These are phyloP conservation scores for Diaporthe nobilis DNA, from an alignment of 2,329 filamentous ascomycete species.

Conservation along the genomic window DNA sequence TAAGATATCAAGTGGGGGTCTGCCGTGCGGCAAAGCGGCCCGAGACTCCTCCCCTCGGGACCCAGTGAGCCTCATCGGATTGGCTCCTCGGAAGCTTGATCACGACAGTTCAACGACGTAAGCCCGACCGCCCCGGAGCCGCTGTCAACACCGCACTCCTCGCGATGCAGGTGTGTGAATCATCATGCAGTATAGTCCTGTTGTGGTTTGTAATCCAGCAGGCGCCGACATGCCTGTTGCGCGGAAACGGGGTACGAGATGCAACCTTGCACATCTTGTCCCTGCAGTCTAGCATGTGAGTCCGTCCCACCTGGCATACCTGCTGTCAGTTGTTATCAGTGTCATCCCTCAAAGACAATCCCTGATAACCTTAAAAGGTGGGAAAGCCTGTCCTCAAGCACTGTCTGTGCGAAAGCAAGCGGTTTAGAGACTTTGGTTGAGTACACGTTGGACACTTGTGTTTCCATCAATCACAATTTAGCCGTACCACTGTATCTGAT, in stretches of 20 bases:
- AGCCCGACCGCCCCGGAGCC: constrained; percentile 23
- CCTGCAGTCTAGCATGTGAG: constrained; percentile 19
- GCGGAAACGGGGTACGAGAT: not conserved
- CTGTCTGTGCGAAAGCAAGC: not conserved
- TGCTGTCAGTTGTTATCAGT: not conserved
- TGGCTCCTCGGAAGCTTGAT: constrained; percentile 25
- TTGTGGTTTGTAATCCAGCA: constrained; percentile 5
- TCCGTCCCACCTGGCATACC: not conserved
- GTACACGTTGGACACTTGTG: not conserved
- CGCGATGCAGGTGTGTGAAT: not conserved
- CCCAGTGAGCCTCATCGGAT: constrained; percentile 11
- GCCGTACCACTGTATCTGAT: constrained; percentile 14
- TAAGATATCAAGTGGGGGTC: constrained; percentile 18
- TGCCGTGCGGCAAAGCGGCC: constrained; percentile 35
- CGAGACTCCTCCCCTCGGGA: constrained; percentile 29
- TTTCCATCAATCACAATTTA: constrained; percentile 17
- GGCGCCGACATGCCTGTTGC: not conserved
- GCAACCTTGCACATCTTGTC: not conserved
- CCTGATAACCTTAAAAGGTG: not conserved
- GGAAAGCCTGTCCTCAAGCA: not conserved
- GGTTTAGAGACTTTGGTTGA: not conserved
- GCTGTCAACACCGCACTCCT: constrained; percentile 2
- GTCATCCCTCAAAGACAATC: not conserved
- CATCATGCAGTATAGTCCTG: not conserved
- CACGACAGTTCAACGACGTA: constrained; percentile 1